Conservation (phyloP, 202 grass and related monocot species). For the Carex arenaria region DNA sequence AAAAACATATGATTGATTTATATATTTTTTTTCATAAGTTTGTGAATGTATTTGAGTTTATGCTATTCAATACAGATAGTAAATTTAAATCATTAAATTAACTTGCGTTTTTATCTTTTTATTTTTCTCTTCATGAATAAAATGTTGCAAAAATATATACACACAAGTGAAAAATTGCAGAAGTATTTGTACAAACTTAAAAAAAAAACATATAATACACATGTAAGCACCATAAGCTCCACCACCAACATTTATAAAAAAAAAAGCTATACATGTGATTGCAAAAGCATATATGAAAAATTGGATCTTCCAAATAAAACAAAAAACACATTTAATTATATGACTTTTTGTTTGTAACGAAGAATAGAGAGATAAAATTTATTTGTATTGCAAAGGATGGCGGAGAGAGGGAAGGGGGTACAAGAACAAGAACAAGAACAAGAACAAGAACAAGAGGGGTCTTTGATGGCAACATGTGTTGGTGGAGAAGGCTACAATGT, state of each 20-base stretch:
- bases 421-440: not conserved
- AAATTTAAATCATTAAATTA: not conserved
- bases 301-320: not conserved
- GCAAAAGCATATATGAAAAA: no score
- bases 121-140: not conserved
- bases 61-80: not conserved
- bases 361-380: not conserved
- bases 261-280: no score
- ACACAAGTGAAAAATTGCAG: not conserved
- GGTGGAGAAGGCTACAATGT: not conserved
- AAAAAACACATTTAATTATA: not conserved
- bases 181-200: no score
- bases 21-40: not conserved
- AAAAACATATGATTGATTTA: not conserved
- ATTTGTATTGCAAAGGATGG: not conserved
- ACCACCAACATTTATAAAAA: no score
- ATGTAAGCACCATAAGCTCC: no score
- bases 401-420: not conserved
- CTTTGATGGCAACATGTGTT: slow-evolving; percentile 8
- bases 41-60: not conserved
- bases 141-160: not conserved
- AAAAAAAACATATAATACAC: no score
- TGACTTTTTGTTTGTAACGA: not conserved
- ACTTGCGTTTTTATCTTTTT: not conserved
- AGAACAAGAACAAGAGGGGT: not conserved